A percentile compares a stretch with the other conserved stretches of the same genome.
These are phyloP conservation scores for Candida nemodendra DNA, from an alignment of 805 yeast species.

Conservation along the genomic window DNA sequence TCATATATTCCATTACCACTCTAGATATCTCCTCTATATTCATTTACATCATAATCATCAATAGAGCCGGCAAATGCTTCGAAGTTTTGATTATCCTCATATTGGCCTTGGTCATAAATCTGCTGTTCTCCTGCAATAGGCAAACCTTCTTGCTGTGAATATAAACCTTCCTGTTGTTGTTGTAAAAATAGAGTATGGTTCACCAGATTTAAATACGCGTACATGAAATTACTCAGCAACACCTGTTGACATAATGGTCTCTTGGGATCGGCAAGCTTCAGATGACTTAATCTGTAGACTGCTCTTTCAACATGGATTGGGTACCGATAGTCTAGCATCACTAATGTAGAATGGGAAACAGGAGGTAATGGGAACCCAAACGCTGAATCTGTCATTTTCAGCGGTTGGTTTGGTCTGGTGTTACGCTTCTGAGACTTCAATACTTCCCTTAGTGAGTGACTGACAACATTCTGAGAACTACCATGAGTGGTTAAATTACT, in stretches of 20 bases:
- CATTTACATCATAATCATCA: constrained; percentile 15
- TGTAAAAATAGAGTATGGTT: constrained; percentile 85
- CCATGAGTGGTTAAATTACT: constrained; percentile 5
- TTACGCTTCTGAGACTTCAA: constrained; percentile 30
- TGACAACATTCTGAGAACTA: constrained; percentile 10
- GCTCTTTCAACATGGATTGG: constrained; percentile 97
- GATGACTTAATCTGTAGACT: constrained; percentile 85
- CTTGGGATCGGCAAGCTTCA: constrained; percentile 91
- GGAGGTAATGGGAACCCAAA: constrained; percentile 88
- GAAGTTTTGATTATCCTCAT: not conserved
- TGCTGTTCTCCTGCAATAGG: constrained; percentile 5
- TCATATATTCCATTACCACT: constrained; percentile 13
- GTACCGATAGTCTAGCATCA: constrained; percentile 81
- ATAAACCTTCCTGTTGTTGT: constrained; percentile 45
- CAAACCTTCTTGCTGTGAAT: constrained; percentile 12
- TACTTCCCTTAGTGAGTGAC: constrained; percentile 25
- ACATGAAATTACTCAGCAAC: constrained; percentile 92
- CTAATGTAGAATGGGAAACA: constrained; percentile 68
- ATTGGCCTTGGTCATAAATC: not conserved
- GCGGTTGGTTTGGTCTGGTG: constrained; percentile 52
- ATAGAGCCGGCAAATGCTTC: constrained; percentile 10
- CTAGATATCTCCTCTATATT: constrained; percentile 9
- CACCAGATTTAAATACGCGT: constrained; percentile 90
- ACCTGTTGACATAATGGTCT: constrained; percentile 92
- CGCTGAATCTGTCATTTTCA: constrained; percentile 71